Percentiles rank a stretch among this genome's conserved stretches.
Evolutionary conservation across 1,284 basidiomycete genomes (phyloP).

Genomic region (Ganoderma sp.): DNA sequence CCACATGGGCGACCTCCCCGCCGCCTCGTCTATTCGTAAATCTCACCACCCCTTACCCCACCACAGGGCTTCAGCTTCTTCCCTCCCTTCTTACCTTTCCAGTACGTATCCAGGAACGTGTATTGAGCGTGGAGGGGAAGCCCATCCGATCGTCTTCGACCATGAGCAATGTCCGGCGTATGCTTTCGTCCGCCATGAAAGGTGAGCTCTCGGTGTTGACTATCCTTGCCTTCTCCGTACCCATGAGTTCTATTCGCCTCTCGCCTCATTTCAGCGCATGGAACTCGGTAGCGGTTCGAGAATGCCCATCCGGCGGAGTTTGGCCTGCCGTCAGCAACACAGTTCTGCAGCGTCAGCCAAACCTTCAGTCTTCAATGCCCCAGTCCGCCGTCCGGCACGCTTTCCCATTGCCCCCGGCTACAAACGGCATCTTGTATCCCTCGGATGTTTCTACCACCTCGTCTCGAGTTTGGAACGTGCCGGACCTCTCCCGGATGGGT

Average conservation of each 20-base stretch:
- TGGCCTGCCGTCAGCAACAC: background rate
- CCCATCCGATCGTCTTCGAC: background rate
- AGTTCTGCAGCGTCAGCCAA: background rate
- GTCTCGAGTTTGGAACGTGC: slow-evolving; percentile 4
- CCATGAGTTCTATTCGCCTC: background rate
- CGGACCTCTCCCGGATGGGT: background rate
- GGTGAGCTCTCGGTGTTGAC: background rate
- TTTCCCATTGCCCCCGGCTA: background rate
- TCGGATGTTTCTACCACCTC: background rate
- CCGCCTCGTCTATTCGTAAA: background rate
- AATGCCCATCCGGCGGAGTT: background rate
- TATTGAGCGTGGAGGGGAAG: background rate
- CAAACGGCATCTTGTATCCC: background rate
- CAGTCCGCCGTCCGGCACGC: background rate
- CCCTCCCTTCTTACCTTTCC: background rate
- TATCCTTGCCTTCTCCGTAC: background rate
- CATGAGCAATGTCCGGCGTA: background rate
- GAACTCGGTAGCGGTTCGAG: background rate
- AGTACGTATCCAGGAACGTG: background rate
- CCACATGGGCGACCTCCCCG: background rate
- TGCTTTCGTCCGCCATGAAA: background rate
- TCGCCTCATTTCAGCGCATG: background rate
- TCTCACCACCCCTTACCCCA: background rate
- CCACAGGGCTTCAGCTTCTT: background rate
- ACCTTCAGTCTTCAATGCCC: background rate